Conservation (phyloP, 164 flowering plant genomes). For the Chloranthus sessilifolius region DNA sequence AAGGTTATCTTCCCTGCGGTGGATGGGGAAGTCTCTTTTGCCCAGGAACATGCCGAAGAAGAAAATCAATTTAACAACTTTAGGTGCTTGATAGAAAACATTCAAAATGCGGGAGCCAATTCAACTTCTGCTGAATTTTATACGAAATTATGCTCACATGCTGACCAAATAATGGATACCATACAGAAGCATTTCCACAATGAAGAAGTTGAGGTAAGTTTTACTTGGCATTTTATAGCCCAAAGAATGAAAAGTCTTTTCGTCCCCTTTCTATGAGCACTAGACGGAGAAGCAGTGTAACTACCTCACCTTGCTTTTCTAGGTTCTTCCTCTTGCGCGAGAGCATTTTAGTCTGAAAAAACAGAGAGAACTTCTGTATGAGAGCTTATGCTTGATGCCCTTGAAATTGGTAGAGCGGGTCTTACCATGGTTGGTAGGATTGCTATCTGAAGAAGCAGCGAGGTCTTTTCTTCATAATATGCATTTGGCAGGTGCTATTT, state of each 20-base stretch:
- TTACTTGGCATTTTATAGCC: too few species aligned
- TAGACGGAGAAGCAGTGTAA: constrained; percentile 6
- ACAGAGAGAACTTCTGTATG: constrained; percentile 78
- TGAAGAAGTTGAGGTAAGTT: constrained; percentile 82
- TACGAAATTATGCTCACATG: constrained; percentile 64
- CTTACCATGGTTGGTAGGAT: constrained; percentile 85
- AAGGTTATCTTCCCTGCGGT: constrained; percentile 93
- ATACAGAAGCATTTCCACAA: constrained; percentile 72
- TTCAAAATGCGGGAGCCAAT: constrained; percentile 67
- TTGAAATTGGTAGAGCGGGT: constrained; percentile 81
- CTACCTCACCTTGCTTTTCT: constrained; percentile 7
- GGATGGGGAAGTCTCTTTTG: constrained; percentile 77
- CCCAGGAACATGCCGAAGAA: constrained; percentile 88
- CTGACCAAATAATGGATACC: constrained; percentile 76
- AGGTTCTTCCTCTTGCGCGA: constrained; percentile 94
- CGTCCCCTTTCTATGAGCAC: background rate
- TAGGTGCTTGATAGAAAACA: constrained; percentile 75
- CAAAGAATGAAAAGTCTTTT: background rate
- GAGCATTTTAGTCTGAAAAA: constrained; percentile 55
- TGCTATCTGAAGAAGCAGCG: constrained; percentile 65
- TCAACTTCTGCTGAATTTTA: constrained; percentile 67
- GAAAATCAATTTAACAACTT: constrained; percentile 74
- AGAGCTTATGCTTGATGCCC: constrained; percentile 90
- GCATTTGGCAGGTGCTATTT: constrained; percentile 69
- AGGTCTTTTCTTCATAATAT: constrained; percentile 69